phyloP scores from a whole-genome alignment of 257 asterid species.

The Voacanga thouarsii region DNA sequence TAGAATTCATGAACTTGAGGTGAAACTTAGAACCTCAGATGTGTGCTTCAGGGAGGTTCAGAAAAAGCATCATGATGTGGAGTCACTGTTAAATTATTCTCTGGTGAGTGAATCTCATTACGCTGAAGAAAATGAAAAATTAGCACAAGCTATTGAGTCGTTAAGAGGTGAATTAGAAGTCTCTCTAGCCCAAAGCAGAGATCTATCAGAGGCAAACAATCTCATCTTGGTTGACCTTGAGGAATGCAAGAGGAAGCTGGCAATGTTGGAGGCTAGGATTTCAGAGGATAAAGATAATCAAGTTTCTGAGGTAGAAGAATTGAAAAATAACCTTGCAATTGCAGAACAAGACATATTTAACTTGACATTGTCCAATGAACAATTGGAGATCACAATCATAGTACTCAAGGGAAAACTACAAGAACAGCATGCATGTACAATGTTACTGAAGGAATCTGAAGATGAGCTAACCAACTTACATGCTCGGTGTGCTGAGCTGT shows the following conservation, averaged over 20 bases:
- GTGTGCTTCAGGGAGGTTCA: constrained; percentile 38
- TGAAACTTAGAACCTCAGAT: constrained; percentile 45
- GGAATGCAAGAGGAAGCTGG: constrained; percentile 39
- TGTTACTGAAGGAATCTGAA: constrained; percentile 39
- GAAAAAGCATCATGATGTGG: constrained; percentile 39
- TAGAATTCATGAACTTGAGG: constrained; percentile 36
- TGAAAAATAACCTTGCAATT: constrained; percentile 32
- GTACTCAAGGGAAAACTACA: constrained; percentile 51
- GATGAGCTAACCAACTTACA: constrained; percentile 44
- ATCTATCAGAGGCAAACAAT: constrained; percentile 53
- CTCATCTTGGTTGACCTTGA: constrained; percentile 37
- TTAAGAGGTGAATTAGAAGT: constrained; percentile 54
- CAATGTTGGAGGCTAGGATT: constrained; percentile 30
- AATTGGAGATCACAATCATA: constrained; percentile 52
- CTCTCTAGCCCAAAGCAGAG: constrained; percentile 44
- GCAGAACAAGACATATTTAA: constrained; percentile 48
- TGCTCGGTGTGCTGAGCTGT: constrained; percentile 48
- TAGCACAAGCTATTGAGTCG: constrained; percentile 35
- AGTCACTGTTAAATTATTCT: constrained; percentile 38
- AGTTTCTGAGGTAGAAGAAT: constrained; percentile 39
- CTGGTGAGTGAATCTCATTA: constrained; percentile 46
- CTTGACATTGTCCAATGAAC: constrained; percentile 51
- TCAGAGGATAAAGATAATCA: constrained; percentile 33
- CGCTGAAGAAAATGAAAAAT: constrained; percentile 41
- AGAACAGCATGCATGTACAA: constrained; percentile 38